These are phyloP conservation scores for Apiospora aurea DNA, from an alignment of 2,329 filamentous ascomycete species.

Conservation along the genomic window DNA sequence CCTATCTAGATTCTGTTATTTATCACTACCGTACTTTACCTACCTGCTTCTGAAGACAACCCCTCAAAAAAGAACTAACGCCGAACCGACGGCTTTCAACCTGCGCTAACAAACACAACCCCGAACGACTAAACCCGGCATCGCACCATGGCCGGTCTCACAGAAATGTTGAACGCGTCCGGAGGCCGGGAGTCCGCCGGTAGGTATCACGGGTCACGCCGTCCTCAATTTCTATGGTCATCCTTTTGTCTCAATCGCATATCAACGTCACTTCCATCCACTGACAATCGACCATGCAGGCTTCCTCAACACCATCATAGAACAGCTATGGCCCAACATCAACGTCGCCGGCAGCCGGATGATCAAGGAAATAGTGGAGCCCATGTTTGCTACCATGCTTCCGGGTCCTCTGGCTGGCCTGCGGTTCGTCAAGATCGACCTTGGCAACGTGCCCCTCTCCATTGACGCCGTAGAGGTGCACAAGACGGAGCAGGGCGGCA, in stretches of 20 bases:
- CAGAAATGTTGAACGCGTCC: conserved; percentile 47
- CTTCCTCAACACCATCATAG: conserved; percentile 57
- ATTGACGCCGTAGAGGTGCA: conserved; percentile 52
- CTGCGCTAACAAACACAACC: too few relatives aligned
- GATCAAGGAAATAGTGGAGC: conserved; percentile 55
- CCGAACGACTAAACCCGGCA: too few relatives aligned
- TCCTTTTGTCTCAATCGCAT: too few relatives aligned
- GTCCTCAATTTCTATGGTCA: background rate
- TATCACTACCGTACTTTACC: too few relatives aligned
- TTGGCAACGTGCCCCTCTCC: conserved; percentile 50
- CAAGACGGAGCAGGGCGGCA: conserved; percentile 51
- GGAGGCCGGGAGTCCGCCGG: conserved; percentile 48
- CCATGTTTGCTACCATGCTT: conserved; percentile 54
- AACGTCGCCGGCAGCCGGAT: conserved; percentile 51
- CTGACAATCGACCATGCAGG: conserved; percentile 33
- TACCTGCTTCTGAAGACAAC: too few relatives aligned
- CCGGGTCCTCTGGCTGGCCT: conserved; percentile 52
- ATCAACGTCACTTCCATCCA: background rate
- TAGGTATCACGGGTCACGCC: background rate
- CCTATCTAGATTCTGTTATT: too few relatives aligned
- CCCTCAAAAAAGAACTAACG: too few relatives aligned
- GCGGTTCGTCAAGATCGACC: conserved; percentile 53
- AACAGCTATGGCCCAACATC: conserved; percentile 58
- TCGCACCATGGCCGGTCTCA: conserved; percentile 40
- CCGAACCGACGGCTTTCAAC: too few relatives aligned